Evolutionary conservation across 176 grass and related monocot species (phyloP).

Genomic region (Microstegium vimineum): DNA sequence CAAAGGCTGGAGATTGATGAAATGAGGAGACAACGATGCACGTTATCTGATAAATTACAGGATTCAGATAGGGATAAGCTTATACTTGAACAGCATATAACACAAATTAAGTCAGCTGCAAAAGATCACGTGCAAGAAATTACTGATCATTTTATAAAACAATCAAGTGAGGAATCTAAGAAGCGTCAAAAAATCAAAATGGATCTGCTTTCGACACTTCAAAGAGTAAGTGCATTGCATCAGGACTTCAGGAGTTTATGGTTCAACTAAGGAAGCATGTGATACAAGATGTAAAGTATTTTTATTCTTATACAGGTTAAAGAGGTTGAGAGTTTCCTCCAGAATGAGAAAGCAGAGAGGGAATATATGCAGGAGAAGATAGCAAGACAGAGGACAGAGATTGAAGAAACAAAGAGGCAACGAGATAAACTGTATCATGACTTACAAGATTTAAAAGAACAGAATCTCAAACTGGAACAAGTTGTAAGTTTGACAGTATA

Average conservation of each 20-base stretch:
- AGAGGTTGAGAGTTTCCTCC: constrained; percentile 47
- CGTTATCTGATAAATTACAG: constrained; percentile 23
- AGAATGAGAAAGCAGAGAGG: constrained; percentile 42
- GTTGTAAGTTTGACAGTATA: constrained; percentile 3
- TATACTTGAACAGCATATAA: constrained; percentile 20
- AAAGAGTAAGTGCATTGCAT: constrained; percentile 24
- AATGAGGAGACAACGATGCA: constrained; percentile 11
- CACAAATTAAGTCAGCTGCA: constrained; percentile 17
- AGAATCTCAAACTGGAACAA: constrained; percentile 36
- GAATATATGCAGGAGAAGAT: constrained; percentile 48
- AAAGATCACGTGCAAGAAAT: constrained; percentile 26
- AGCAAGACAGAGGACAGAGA: constrained; percentile 37
- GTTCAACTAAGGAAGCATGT: not conserved
- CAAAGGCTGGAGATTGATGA: constrained; percentile 30
- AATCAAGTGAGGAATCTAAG: constrained; percentile 24
- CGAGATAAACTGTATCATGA: constrained; percentile 33
- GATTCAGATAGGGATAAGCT: constrained; percentile 22
- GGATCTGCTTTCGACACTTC: constrained; percentile 26
- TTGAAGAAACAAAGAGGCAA: constrained; percentile 34
- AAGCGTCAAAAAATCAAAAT: constrained; percentile 6
- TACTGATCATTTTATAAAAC: constrained; percentile 20
- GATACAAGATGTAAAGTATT: constrained; percentile 4
- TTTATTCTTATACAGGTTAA: constrained; percentile 44
- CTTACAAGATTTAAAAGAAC: constrained; percentile 31
- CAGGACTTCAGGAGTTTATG: constrained; percentile 1